Percentiles rank a stretch among this genome's conserved stretches.
phyloP scores from a whole-genome alignment of 2,329 filamentous ascomycete species.

The Botrytis paeoniae region DNA sequence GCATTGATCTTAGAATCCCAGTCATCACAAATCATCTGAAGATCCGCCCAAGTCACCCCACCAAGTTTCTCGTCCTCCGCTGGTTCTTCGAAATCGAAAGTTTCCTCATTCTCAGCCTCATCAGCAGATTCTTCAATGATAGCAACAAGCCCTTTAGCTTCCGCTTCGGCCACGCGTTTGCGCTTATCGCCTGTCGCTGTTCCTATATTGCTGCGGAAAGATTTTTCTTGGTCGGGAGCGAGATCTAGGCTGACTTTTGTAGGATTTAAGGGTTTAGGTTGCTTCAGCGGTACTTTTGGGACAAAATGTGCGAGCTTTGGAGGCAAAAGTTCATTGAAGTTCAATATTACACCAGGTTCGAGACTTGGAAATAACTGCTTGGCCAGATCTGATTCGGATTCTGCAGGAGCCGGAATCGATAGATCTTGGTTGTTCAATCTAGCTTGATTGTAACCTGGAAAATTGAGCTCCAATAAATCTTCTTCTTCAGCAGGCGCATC shows the following conservation, averaged over 20 bases:
- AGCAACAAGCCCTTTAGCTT: conserved; percentile 48
- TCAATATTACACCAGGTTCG: conserved; percentile 68
- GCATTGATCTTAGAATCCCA: conserved; percentile 66
- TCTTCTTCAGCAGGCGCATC: conserved; percentile 28
- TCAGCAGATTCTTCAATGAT: conserved; percentile 42
- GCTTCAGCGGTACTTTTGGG: conserved; percentile 74
- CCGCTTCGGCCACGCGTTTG: conserved; percentile 52
- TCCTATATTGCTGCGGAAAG: conserved; percentile 68
- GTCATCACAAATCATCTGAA: conserved; percentile 82
- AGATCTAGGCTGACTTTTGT: conserved; percentile 88
- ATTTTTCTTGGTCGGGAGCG: conserved; percentile 79
- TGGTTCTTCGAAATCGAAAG: conserved; percentile 52
- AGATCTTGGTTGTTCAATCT: conserved; percentile 53
- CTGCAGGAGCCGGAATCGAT: conserved; percentile 65
- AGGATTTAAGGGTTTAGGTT: conserved; percentile 76
- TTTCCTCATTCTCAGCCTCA: conserved; percentile 46
- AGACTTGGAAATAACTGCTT: conserved; percentile 80
- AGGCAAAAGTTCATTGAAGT: conserved; percentile 80
- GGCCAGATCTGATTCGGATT: conserved; percentile 72
- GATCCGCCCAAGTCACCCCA: conserved; percentile 73
- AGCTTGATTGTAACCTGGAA: conserved; percentile 39
- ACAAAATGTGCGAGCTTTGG: conserved; percentile 75
- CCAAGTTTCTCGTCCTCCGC: conserved; percentile 61
- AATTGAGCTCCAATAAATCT: conserved; percentile 44
- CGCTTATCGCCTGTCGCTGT: conserved; percentile 52